Evolutionary conservation across 345 rosid species (phyloP), one percentile per base, ranked within the genome.

Genomic region (Lenwebbia sp.): DNA sequence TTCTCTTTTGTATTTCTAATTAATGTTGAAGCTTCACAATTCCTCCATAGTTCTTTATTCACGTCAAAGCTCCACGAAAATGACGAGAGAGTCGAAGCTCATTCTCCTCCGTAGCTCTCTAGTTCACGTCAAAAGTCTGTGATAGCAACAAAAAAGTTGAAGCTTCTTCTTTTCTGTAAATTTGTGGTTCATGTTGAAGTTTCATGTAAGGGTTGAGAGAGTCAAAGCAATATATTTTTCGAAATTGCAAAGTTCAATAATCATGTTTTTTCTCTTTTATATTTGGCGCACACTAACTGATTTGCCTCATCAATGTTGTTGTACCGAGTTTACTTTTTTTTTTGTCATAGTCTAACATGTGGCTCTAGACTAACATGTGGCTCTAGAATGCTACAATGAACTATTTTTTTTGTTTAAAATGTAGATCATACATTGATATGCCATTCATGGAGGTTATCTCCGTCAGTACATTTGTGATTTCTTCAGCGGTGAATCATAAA

Each of bases 281-380:
- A 58, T 58, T 58, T 5, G 19, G 13, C 19, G 13, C 0, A 3
- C 2, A 3, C 13, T 26, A 28, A 26, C 30, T 57, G 13, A 57
- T 57, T 28, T 5, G 0, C 65, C 65, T 58, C 13, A n/a, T 13
- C 0, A 3, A 60, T 60, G 70, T 12, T n/a, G 33, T 23, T 28
- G 13, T 58, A 13, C 3, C 7, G 5, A 14, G n/a, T 58, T 26
- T 5, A 58, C 8, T 0, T 58, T 25, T 56, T 0, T 58, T 0
- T 6, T 58, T 10, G 51, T 49, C 65, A 58, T 1, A n/a, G 7
- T 58, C 6, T n/a, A n/a, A n/a, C 2, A 13, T 30, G 6, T n/a
- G 30, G 13, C 70, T 58, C 7, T 58, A 13, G 28, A 58, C n/a
- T n/a, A n/a, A n/a, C 2, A 13, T 30, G 6, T n/a, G 30, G 13